Base-by-base conservation (phyloP, 2,329 filamentous ascomycete species). In the Sporothrix luriei region DNA sequence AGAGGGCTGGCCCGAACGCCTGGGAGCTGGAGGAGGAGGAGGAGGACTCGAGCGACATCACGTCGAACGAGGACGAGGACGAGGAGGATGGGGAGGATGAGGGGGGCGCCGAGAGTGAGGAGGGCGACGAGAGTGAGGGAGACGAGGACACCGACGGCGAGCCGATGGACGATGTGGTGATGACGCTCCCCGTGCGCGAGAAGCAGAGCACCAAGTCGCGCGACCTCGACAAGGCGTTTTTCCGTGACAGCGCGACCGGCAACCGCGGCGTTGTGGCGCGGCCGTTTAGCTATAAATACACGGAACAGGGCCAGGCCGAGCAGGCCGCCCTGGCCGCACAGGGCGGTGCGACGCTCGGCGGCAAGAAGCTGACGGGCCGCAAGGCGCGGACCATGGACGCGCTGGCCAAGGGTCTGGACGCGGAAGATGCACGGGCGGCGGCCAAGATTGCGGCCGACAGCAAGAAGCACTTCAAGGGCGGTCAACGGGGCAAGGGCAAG, bases 381-480 rank as follows among this genome's bases (percentile, higher is more conserved):
- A 99, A 99, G 80, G 87, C 92, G 66, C 88, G 89, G 76, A 84
- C 90, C 51, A 87, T 97, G 83, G 83, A 92, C 66, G 94, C 94
- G 13, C 77, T 97, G 72, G 93, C 97, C 81, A 92, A 90, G 71
- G 91, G 92, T 16, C 79, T 98, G 48, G 93, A 97, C 76, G 90
- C 91, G 0, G 90, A 89, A 71, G 94, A 97, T 70, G 81, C 95
- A 73, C 82, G 84, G 79, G 75, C 85, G 70, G 83, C 83, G 70
- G 83, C 65, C 70, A 81, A 95, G 74, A 81, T 84, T 79, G 76
- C 86, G 70, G 83, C 83, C 69, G 83, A 83, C 66, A 86, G 89
- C 70, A 99, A 99, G 87, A 98, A 97, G 83, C 95, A 99, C 80
- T 95, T 93, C 80, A 97, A 97, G 82, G 90, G 87, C n/a, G 88